Base-by-base conservation (phyloP, 163 green algal genomes). In the Volvox carteri region DNA sequence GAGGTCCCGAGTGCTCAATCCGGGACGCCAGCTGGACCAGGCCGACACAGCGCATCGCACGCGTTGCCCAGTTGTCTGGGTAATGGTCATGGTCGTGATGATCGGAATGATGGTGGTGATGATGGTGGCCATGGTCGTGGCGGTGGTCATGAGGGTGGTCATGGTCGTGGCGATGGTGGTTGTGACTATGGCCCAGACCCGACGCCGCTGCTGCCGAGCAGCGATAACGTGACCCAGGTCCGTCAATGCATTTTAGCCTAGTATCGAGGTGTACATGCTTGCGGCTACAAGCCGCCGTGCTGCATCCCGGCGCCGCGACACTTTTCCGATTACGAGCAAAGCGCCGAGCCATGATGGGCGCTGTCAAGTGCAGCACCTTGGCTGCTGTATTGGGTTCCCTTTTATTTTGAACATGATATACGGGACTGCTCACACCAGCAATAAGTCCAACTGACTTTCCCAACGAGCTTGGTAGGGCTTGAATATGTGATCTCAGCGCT, bases 41-140 rank as follows among this genome's bases (percentile, higher is more conserved):
- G 0, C 80, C 70, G 1, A 73, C 3, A 35, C 6, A 52, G 1
- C 35, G 30, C 35, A 92, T 84, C 1, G 52, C 35, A 7, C 70
- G 58, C 35, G 84, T 88, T 1, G 90, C 79, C 33, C 68, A 86
- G 60, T 89, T 89, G 73, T 86, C 83, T 18, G 94, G 89, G 54
- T 92, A 77, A 86, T 96, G 93, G 23, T 78, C 21, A 70, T 94
- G 92, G 75, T 52, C 67, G 75, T 93, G 85, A 21, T 73, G 46
- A 62, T 80, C 35, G 1, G 89, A 46, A 52, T 84, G n/a, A 37
- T 87, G 18, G 23, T 84, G 16, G 42, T 28, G 4, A 44, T 81
- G 78, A 12, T 30, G 3, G 44, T 84, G 48, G 3, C 41, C 5
- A 28, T 76, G 56, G n/a, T 62, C 39, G 35, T 76, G 56, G 19